A percentile compares a stretch with the other conserved stretches of the same genome.
Evolutionary conservation across 495 filamentous ascomycete genomes (phyloP).

Genomic region (Penicillium silybi): DNA sequence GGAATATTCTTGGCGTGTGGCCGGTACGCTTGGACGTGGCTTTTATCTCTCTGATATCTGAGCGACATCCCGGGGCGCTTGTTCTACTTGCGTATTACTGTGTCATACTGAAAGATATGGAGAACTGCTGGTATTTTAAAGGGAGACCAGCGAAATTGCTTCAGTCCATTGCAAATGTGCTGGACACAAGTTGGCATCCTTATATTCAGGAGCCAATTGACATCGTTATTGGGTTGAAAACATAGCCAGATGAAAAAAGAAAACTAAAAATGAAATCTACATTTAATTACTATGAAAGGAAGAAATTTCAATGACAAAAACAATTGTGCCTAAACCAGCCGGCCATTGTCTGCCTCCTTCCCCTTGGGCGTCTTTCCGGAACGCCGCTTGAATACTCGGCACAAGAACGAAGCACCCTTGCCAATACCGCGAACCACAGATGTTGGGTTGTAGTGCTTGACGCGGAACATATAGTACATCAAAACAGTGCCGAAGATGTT

Average conservation of each 20-base stretch:
- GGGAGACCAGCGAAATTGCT: slow-evolving; percentile 28
- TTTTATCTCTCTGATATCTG: slow-evolving; percentile 26
- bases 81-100: slow-evolving; percentile 39
- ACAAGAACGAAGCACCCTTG: slow-evolving; percentile 27
- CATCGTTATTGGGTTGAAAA: not conserved
- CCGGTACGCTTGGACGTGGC: slow-evolving; percentile 25
- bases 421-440: slow-evolving; percentile 29
- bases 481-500: slow-evolving; percentile 47
- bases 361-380: slow-evolving; percentile 57
- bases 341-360: slow-evolving; percentile 50
- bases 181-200: slow-evolving; percentile 26
- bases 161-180: slow-evolving; percentile 21
- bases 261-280: not conserved
- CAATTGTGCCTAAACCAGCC: slow-evolving; percentile 17
- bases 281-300: not conserved
- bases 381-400: slow-evolving; percentile 39
- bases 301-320: not conserved
- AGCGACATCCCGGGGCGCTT: slow-evolving; percentile 31
- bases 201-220: slow-evolving; percentile 16
- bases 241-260: not conserved
- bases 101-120: slow-evolving; percentile 28
- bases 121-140: slow-evolving; percentile 29
- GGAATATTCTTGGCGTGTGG: slow-evolving; percentile 25
- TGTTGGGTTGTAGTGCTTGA: slow-evolving; percentile 44
- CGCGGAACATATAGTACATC: slow-evolving; percentile 51